Evolutionary conservation across 2,329 filamentous ascomycete genomes (phyloP), one percentile per base, ranked within the genome.

Genomic region (Pestalotiopsis fici): DNA sequence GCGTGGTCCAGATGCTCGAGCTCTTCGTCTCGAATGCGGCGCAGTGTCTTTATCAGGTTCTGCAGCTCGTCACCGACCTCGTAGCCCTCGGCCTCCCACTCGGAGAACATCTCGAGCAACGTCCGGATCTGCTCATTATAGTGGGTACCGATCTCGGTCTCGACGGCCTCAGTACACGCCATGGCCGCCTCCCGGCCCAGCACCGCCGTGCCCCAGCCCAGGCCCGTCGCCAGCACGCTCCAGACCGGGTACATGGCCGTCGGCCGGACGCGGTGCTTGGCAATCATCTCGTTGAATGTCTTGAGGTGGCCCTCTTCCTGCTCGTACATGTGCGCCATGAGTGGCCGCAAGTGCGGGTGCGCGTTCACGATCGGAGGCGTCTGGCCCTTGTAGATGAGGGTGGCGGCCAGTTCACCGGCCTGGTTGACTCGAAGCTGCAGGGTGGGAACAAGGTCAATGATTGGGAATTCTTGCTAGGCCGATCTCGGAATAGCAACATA

Each of bases 311-410:
- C 91, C 13, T 89, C 94, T 84, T 99, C 96, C 79, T 99, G 96
- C 75, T 96, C 93, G 84, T 97, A 95, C 96, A 99, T 99, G 86
- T 98, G 96, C 74, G 91, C 89, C 94, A 99, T 97, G 37, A 98
- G 83, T 0, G 94, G 92, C 6, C 93, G 91, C 21, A 99, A 90
- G 77, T 97, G 93, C 1, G 96, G 95, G 78, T 98, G 91, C 4
- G 91, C 88, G 71, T 88, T 87, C 66, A 94, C 85, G 64, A 98
- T 83, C n/a, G 91, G 88, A 0, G 95, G 94, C 0, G 90, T 95
- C 80, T 99, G 96, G 2, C 93, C 91, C 1, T 89, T 90, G 83
- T 98, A 99, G 79, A 99, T 99, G 66, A 97, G 88, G 28, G 93
- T 95, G 35, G 96, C 96, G 65, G 96, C 96, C n/a, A 99, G 89